Evolutionary conservation across 148 eudicot species (phyloP), one percentile per base, ranked within the genome.

Genomic region (Chenopodium suecicum): DNA sequence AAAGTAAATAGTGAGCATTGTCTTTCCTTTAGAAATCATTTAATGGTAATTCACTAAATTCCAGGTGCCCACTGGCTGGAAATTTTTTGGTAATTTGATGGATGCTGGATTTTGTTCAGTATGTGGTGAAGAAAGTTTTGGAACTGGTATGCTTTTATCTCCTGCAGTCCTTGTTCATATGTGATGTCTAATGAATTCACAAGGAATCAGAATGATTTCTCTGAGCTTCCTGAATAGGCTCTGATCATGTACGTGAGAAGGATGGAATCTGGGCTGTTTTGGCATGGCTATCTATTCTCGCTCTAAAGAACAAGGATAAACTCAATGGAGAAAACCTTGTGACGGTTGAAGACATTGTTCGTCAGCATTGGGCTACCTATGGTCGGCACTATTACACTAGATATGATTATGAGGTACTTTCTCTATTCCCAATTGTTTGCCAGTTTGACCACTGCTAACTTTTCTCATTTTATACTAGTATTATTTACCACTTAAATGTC

Each of bases 231-330:
- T 75, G 79, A 81, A 73, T 83, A 95, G 98, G 99, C 73, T 95
- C 99, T 9, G 99, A 95, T 84, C 99, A 95, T 81, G 91, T 93
- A 48, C 97, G 98, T 76, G 98, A 95, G 84, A 93, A 95, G 81
- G 98, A 95, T 88, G 98, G 98, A 66, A 92, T 95, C 76, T 95
- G 99, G 99, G 99, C 99, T 81, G 99, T 93, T 78, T 87, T 95
- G 82, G 99, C 99, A 76, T 95, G 98, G 99, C 84, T 95, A 58
- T 92, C 99, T 54, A 93, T 95, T 76, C 89, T 95, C 83, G 94
- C 98, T 80, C 84, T 90, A 76, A 92, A 88, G 85, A 93, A 95
- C 84, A 92, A 90, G 84, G 92, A 92, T 70, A 95, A 89, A 67
- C 87, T 91, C 46, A 83, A 80, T 54, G 94, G 92, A 56, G 94